Percentiles rank a stretch among this genome's conserved stretches.
Evolutionary conservation across 1,284 basidiomycete species (phyloP).

Genomic region (Phellinidium pouzarii): DNA sequence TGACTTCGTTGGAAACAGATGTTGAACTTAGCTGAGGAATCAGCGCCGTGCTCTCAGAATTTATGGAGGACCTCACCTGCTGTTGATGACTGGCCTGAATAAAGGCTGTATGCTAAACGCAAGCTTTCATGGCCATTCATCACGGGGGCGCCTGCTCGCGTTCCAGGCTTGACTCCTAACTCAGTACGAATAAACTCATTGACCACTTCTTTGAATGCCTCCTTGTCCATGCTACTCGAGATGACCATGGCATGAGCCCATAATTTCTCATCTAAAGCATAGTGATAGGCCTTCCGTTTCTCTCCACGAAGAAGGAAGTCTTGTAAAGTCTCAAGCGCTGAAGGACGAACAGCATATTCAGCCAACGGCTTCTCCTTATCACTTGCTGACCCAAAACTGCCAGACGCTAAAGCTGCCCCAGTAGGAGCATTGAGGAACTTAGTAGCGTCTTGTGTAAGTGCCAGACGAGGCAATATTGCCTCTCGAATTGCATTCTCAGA

Average conservation of each 20-base stretch:
- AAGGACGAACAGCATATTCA: conserved; percentile 40
- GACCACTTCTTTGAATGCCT: conserved; percentile 89
- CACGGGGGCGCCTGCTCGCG: conserved; percentile 22
- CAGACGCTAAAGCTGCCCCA: conserved; percentile 20
- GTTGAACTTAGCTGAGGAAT: conserved; percentile 53
- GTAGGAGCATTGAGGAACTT: conserved; percentile 19
- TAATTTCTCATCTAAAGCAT: conserved; percentile 80
- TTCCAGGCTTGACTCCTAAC: conserved; percentile 42
- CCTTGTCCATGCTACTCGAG: conserved; percentile 88
- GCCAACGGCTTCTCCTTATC: conserved; percentile 24
- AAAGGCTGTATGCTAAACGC: conserved; percentile 80
- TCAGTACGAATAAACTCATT: conserved; percentile 82
- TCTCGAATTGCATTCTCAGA: conserved; percentile 60
- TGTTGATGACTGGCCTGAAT: conserved; percentile 74
- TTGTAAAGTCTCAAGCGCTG: conserved; percentile 73
- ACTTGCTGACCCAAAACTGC: conserved; percentile 3
- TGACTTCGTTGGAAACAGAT: conserved; percentile 58
- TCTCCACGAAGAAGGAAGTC: conserved; percentile 77
- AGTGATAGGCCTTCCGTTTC: conserved; percentile 81
- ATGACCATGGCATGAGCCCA: conserved; percentile 98
- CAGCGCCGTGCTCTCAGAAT: conserved; percentile 3
- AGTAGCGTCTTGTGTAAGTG: conserved; percentile 24
- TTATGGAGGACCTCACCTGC: conserved; percentile 45
- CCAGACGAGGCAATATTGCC: conserved; percentile 58
- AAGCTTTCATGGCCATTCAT: conserved; percentile 62